These are phyloP conservation scores for Mucor saturninus DNA, from an alignment of 371 early-diverging fungal genomes.

Conservation along the genomic window DNA sequence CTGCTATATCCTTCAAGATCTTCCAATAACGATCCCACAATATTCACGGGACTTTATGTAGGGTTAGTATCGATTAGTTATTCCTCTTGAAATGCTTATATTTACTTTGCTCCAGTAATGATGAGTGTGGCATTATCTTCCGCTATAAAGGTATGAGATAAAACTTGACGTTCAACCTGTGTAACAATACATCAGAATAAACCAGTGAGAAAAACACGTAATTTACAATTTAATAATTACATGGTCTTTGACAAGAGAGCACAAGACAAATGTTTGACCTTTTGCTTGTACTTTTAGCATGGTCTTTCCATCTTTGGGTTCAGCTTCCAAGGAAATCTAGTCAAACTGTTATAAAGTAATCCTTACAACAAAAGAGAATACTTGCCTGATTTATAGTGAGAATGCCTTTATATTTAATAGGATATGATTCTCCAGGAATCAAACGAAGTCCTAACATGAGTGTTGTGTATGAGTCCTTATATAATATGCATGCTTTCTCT, in stretches of 20 bases:
- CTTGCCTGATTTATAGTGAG: conserved; percentile 15
- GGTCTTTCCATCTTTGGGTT: conserved; percentile 20
- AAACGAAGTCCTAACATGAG: conserved; percentile 2
- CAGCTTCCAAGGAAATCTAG: conserved; percentile 11
- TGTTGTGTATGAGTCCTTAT: not conserved
- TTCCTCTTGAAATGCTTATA: not conserved
- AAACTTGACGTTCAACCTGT: conserved; percentile 21
- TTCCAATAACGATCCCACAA: conserved; percentile 2
- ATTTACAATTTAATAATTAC: conserved; percentile 1
- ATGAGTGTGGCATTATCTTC: conserved; percentile 21
- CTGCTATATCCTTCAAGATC: not conserved
- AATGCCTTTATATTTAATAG: conserved; percentile 1
- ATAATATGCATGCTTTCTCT: not conserved
- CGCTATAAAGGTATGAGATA: conserved; percentile 19
- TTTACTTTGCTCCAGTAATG: conserved; percentile 26
- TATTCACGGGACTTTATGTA: conserved; percentile 10
- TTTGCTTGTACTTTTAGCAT: conserved; percentile 12
- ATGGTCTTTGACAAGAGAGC: conserved; percentile 17
- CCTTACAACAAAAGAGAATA: not conserved
- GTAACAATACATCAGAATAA: not conserved
- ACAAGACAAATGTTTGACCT: conserved; percentile 18
- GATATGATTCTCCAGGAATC: conserved; percentile 14
- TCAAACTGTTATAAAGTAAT: not conserved
- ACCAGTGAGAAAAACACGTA: not conserved
- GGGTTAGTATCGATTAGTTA: not conserved